Evolutionary conservation across 169 alveolate genomes (phyloP).

Genomic region (Eimeria praecox): DNA sequence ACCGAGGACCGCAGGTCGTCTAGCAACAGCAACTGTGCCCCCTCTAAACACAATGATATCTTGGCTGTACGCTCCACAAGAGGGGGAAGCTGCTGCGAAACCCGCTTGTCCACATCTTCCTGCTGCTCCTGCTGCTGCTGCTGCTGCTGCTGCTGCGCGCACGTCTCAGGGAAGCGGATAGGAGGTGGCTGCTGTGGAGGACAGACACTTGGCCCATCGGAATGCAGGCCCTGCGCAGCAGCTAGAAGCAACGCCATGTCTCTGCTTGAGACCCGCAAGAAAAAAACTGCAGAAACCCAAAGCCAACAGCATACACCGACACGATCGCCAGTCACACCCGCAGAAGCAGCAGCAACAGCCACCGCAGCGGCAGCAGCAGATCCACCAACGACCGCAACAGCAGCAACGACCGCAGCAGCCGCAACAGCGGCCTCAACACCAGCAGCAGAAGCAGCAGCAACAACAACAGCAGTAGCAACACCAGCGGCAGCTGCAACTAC

Average conservation of each 20-base stretch:
- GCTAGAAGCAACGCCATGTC: slow-evolving; percentile 80
- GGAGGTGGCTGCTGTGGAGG: slow-evolving; percentile 81
- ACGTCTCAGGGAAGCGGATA: slow-evolving; percentile 35
- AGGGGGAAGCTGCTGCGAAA: background rate
- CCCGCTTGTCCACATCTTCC: background rate
- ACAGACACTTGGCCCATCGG: slow-evolving; percentile 79
- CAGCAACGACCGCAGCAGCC: background rate
- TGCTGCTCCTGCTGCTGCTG: background rate
- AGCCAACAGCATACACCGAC: background rate
- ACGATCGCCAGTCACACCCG: background rate
- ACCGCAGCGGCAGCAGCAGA: background rate
- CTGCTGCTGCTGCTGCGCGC: slow-evolving; percentile 28
- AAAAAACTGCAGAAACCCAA: slow-evolving; percentile 55
- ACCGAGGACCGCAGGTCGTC: slow-evolving; percentile 90
- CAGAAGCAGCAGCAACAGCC: background rate
- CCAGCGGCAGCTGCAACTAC: background rate
- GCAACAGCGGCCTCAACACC: background rate
- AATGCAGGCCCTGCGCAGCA: slow-evolving; percentile 61
- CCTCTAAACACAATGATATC: slow-evolving; percentile 83
- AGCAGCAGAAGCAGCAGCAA: background rate
- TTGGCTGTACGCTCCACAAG: slow-evolving; percentile 46
- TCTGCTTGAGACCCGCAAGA: slow-evolving; percentile 78
- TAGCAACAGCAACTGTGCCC: slow-evolving; percentile 88
- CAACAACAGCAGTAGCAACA: background rate
- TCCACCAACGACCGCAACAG: background rate